Percentiles rank a stretch among this genome's conserved stretches.
These are phyloP conservation scores for Chaetomium strumarium DNA, from an alignment of 2,329 filamentous ascomycete genomes.

Conservation along the genomic window DNA sequence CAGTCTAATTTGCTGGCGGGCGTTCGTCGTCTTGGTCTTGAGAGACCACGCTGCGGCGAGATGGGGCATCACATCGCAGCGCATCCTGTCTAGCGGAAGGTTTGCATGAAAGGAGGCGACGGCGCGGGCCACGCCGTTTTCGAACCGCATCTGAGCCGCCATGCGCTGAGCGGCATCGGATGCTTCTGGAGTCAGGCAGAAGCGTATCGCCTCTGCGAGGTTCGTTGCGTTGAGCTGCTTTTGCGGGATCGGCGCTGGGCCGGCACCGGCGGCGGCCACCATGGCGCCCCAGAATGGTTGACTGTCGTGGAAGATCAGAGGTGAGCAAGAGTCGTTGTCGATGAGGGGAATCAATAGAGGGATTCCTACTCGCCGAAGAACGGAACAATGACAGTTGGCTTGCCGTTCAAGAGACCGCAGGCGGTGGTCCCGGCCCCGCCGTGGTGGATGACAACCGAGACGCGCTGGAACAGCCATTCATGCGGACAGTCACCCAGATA, in stretches of 20 bases:
- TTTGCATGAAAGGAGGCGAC: constrained; percentile 3
- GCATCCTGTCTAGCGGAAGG: not conserved
- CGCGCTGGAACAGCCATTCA: constrained; percentile 79
- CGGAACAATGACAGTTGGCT: constrained; percentile 75
- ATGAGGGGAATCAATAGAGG: not conserved
- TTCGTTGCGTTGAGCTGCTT: constrained; percentile 32
- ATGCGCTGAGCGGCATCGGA: not conserved
- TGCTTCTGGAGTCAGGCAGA: not conserved
- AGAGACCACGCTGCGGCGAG: not conserved
- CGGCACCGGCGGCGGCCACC: constrained; percentile 64
- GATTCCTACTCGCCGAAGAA: constrained; percentile 64
- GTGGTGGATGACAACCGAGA: constrained; percentile 78
- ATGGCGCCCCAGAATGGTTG: constrained; percentile 80
- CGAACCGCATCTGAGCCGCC: not conserved
- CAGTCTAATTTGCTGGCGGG: not conserved
- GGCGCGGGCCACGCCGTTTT: not conserved
- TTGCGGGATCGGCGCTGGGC: constrained; percentile 62
- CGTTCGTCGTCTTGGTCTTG: not conserved
- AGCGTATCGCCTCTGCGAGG: not conserved
- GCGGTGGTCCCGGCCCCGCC: constrained; percentile 84
- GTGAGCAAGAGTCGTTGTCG: not conserved
- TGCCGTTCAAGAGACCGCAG: constrained; percentile 70
- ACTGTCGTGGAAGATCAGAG: not conserved
- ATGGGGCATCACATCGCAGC: not conserved
- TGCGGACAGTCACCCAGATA: constrained; percentile 82